Evolutionary conservation across 1,139 yeast species (phyloP), one percentile per base, ranked within the genome.

Genomic region (Sugiyamaella sp.): DNA sequence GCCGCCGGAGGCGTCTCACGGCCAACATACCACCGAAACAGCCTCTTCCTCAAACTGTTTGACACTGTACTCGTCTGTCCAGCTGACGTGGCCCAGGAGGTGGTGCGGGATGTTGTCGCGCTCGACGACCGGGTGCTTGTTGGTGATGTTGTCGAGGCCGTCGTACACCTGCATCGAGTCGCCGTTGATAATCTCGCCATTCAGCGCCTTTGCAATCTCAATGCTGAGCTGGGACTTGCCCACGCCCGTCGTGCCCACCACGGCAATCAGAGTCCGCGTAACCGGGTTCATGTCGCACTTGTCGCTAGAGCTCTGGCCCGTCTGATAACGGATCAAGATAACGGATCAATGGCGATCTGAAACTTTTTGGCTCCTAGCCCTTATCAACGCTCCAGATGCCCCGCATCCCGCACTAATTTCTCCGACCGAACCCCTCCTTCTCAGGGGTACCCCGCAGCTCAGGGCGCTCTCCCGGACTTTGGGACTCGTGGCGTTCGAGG

Each of bases 201-300:
- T 80, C 54, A 87, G 77, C 20, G 80, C 78, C 59, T 80, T 77
- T 6, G 98, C 97, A 14, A 93, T 70, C 57, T 90, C 95, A 4
- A 90, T 84, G 53, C 87, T 80, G 58, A 86, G 79, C 64, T 90
- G 89, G 0, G 97, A 91, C 67, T 93, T 93, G 0, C 99, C 99
- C n/a, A 90, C 98, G 0, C 99, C 99, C 0, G 99, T 93, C 37
- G 97, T 91, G 0, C 99, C 99, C 5, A 89, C 88, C n/a, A 89
- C 82, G 25, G 89, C 82, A 27, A 88, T 78, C 9, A 89, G 56
- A 3, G 50, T 46, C 38, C 27, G 38, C 4, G 48, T 20, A 8
- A 29, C 48, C 20, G 39, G 40, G 22, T 44, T 44, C 48, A 44
- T 44, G n/a, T n/a, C n/a, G n/a, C n/a, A n/a, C n/a, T n/a, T n/a